These are phyloP conservation scores for Talaromyces rugulosus DNA, from an alignment of 2,329 filamentous ascomycete genomes.

Conservation along the genomic window DNA sequence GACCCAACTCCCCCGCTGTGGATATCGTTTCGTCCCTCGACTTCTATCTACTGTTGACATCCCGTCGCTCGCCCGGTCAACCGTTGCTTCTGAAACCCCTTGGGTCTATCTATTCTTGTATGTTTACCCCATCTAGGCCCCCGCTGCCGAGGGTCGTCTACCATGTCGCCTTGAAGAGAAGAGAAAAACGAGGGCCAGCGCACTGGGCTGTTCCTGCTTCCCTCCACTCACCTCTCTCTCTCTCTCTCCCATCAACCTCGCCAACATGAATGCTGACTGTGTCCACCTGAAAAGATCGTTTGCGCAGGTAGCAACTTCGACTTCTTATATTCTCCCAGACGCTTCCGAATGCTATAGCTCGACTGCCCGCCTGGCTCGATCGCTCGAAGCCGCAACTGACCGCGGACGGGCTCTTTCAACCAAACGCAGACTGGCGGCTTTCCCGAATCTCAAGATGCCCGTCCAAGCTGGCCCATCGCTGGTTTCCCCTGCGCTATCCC, in stretches of 20 bases:
- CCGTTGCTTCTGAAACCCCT: constrained; percentile 1
- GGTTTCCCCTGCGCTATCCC: constrained; percentile 44
- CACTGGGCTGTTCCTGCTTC: not conserved
- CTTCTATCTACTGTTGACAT: constrained; percentile 3
- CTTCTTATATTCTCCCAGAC: constrained; percentile 21
- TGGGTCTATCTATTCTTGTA: constrained; percentile 12
- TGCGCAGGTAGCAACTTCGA: constrained; percentile 39
- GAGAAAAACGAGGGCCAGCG: not conserved
- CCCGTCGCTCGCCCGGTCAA: constrained; percentile 6
- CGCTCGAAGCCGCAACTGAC: constrained; percentile 22
- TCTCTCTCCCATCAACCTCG: not conserved
- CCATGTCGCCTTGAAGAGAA: not conserved
- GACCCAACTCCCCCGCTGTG: constrained; percentile 7
- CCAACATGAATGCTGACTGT: constrained; percentile 23
- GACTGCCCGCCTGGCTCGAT: constrained; percentile 20
- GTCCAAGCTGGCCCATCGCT: constrained; percentile 38
- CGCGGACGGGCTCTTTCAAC: constrained; percentile 25
- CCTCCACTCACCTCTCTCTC: constrained; percentile 12
- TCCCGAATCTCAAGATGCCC: constrained; percentile 29
- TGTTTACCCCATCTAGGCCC: constrained; percentile 3
- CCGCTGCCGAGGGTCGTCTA: not conserved
- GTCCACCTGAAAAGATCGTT: constrained; percentile 32
- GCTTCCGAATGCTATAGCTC: constrained; percentile 25
- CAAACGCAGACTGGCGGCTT: constrained; percentile 23
- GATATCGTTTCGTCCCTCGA: constrained; percentile 9